These are phyloP conservation scores for Penstemon barbatus DNA, from an alignment of 257 asterid species.

Conservation along the genomic window DNA sequence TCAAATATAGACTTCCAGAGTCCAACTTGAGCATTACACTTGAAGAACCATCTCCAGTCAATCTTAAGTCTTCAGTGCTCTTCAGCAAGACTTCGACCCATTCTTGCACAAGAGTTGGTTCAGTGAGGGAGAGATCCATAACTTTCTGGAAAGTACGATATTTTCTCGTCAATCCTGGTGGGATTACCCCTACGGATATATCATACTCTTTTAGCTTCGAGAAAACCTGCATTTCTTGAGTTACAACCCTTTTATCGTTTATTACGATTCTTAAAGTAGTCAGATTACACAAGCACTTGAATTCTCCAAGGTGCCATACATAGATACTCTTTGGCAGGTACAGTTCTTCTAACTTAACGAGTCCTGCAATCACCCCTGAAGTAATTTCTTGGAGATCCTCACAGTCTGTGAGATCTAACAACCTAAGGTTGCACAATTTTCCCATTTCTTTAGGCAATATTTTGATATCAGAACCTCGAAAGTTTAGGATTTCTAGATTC, in stretches of 20 bases:
- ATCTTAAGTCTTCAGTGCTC: slow-evolving; percentile 20
- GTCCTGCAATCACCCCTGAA: slow-evolving; percentile 17
- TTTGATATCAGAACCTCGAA: slow-evolving; percentile 12
- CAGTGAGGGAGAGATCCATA: slow-evolving; percentile 23
- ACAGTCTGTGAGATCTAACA: slow-evolving; percentile 25
- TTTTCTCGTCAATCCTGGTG: neutral
- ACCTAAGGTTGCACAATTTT: slow-evolving; percentile 17
- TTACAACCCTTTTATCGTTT: neutral
- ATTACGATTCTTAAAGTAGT: slow-evolving; percentile 22
- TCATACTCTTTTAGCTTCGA: slow-evolving; percentile 20
- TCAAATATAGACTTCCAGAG: slow-evolving; percentile 4
- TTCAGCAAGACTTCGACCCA: slow-evolving; percentile 16
- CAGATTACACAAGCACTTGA: slow-evolving; percentile 6
- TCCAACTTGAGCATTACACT: slow-evolving; percentile 14
- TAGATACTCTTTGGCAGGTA: slow-evolving; percentile 8
- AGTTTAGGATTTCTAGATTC: slow-evolving; percentile 28
- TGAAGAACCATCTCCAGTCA: slow-evolving; percentile 19
- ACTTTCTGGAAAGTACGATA: slow-evolving; percentile 10
- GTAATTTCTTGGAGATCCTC: neutral
- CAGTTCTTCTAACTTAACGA: slow-evolving; percentile 29
- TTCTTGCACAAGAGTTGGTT: slow-evolving; percentile 6
- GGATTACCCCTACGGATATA: neutral
- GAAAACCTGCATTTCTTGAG: slow-evolving; percentile 10
- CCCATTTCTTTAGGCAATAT: slow-evolving; percentile 25
- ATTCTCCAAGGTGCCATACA: slow-evolving; percentile 7